These are phyloP conservation scores for Didymella arachidicola DNA, from an alignment of 2,329 filamentous ascomycete genomes.

Conservation along the genomic window DNA sequence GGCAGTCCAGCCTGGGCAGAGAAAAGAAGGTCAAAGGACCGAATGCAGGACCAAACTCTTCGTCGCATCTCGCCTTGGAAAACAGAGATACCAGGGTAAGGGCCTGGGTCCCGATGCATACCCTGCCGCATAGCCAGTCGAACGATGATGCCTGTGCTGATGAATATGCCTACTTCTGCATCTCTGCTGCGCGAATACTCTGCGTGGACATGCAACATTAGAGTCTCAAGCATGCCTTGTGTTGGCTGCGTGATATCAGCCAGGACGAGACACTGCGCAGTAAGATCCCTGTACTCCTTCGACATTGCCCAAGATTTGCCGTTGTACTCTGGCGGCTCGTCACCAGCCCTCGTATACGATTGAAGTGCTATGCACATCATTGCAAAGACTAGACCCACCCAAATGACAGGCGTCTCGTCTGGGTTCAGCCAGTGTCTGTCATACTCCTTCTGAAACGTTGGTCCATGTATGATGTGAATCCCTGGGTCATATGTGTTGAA, in stretches of 20 bases:
- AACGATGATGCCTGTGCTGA: constrained; percentile 67
- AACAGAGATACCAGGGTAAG: constrained; percentile 74
- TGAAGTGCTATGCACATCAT: constrained; percentile 80
- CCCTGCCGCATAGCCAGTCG: constrained; percentile 75
- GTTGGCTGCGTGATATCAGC: constrained; percentile 80
- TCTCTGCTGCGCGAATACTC: constrained; percentile 78
- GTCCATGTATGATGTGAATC: constrained; percentile 67
- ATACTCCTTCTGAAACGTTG: constrained; percentile 78
- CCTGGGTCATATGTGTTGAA: constrained; percentile 81
- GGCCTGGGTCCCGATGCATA: constrained; percentile 79
- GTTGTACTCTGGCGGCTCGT: constrained; percentile 80
- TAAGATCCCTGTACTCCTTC: constrained; percentile 69
- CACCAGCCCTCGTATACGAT: constrained; percentile 79
- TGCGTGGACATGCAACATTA: constrained; percentile 77
- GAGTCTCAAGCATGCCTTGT: constrained; percentile 78
- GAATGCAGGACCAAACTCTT: constrained; percentile 71
- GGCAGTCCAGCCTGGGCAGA: constrained; percentile 72
- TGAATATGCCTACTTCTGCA: constrained; percentile 71
- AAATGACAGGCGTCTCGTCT: constrained; percentile 75
- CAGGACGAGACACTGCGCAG: constrained; percentile 78
- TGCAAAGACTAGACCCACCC: constrained; percentile 78
- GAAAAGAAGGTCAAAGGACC: constrained; percentile 77
- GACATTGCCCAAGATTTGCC: constrained; percentile 64
- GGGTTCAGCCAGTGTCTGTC: constrained; percentile 76
- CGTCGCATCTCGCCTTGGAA: constrained; percentile 77